These are phyloP conservation scores for Taphrina betulina DNA, from an alignment of 1,139 yeast genomes.

Conservation along the genomic window DNA sequence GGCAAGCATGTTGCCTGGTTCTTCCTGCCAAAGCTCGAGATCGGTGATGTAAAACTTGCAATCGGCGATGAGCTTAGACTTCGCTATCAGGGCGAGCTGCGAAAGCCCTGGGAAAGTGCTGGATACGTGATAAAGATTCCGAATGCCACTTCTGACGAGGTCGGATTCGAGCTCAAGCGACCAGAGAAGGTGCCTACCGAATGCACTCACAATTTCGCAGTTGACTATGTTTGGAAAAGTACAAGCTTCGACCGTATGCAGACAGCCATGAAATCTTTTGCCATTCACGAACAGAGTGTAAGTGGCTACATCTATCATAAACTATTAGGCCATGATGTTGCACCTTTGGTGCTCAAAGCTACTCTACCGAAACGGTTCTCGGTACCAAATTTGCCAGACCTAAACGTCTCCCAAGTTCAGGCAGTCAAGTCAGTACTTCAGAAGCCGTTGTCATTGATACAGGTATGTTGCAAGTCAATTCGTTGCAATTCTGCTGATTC, in stretches of 20 bases:
- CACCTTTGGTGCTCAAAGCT: constrained; percentile 60
- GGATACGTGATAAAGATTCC: constrained; percentile 78
- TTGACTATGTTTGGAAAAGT: constrained; percentile 89
- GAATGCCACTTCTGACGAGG: constrained; percentile 63
- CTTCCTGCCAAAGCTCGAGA: constrained; percentile 64
- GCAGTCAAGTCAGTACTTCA: constrained; percentile 73
- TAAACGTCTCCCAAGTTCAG: constrained; percentile 73
- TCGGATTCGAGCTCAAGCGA: constrained; percentile 64
- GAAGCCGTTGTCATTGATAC: constrained; percentile 79
- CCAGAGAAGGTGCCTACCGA: constrained; percentile 58
- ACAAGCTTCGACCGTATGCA: constrained; percentile 83
- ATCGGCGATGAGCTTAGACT: constrained; percentile 80
- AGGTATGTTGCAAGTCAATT: constrained; percentile 41
- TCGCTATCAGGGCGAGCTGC: constrained; percentile 55
- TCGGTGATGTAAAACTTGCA: constrained; percentile 67
- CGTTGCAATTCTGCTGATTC: background rate
- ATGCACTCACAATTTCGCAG: constrained; percentile 67
- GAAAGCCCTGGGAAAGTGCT: constrained; percentile 64
- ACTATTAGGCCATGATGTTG: constrained; percentile 77
- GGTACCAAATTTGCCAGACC: constrained; percentile 63
- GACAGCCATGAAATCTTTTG: constrained; percentile 68
- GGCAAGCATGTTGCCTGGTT: constrained; percentile 70
- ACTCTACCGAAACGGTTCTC: constrained; percentile 62
- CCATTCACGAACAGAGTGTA: constrained; percentile 67
- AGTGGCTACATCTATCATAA: constrained; percentile 77